These are phyloP conservation scores for Globisporangium yorkense DNA, from an alignment of 352 stramenopile species.

Conservation along the genomic window DNA sequence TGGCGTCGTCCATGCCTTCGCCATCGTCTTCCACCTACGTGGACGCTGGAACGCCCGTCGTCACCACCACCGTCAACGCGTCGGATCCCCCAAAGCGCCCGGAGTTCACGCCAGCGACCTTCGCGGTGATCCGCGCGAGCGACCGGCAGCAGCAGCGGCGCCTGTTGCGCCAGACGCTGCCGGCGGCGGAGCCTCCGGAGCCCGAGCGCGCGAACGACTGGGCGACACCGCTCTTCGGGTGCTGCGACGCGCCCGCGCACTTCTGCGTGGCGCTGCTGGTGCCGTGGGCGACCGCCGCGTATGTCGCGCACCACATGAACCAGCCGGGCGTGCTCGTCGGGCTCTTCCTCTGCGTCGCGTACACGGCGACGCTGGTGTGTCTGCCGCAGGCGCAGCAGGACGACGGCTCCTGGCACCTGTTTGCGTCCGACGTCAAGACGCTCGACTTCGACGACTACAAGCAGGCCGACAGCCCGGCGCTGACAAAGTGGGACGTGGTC, in stretches of 20 bases:
- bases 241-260: slow-evolving; percentile 15
- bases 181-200: background rate
- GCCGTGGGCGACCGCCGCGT: slow-evolving; percentile 17
- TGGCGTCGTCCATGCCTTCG: background rate
- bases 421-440: background rate
- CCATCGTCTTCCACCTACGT: background rate
- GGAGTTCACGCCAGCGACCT: slow-evolving; percentile 9
- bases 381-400: background rate
- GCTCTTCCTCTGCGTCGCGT: background rate
- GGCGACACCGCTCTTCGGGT: slow-evolving; percentile 15
- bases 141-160: background rate
- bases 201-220: background rate
- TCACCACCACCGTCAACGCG: background rate
- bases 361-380: background rate
- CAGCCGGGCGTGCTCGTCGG: slow-evolving; percentile 7
- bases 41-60: background rate
- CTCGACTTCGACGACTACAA: slow-evolving; percentile 2
- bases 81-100: background rate
- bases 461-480: slow-evolving; percentile 26
- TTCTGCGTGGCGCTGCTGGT: slow-evolving; percentile 17
- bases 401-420: background rate
- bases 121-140: background rate
- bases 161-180: slow-evolving; percentile 2
- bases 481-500: slow-evolving; percentile 5
- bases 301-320: slow-evolving; percentile 2